These are phyloP conservation scores for Solanum sejunctum DNA, from an alignment of 257 asterid species.

Conservation along the genomic window DNA sequence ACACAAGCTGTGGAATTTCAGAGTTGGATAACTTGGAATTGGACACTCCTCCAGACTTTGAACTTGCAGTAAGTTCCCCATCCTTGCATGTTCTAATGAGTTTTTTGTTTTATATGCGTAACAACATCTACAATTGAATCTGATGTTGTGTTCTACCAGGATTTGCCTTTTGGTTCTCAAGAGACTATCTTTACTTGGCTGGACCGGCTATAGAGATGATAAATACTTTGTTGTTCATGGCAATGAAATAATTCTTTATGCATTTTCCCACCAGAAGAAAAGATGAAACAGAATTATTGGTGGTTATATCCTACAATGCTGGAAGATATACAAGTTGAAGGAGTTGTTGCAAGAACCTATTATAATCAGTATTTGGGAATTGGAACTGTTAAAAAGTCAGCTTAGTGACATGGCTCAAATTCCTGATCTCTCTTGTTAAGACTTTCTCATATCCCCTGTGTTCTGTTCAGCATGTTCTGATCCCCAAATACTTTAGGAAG, in stretches of 20 bases:
- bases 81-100: not conserved
- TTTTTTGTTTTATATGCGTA: not conserved
- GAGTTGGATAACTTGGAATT: conserved; percentile 52
- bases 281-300: not conserved
- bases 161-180: conserved; percentile 40
- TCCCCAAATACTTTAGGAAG: not conserved
- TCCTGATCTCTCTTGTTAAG: not conserved
- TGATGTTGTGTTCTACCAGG: conserved; percentile 27
- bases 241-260: not conserved
- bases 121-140: not conserved
- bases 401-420: not conserved
- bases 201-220: conserved; percentile 16
- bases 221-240: not conserved
- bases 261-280: not conserved
- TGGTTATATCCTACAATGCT: not conserved
- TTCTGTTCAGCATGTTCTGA: not conserved
- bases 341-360: not conserved
- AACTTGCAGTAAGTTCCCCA: conserved; percentile 24
- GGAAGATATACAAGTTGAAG: not conserved
- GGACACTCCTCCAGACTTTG: conserved; percentile 64
- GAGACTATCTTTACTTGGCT: conserved; percentile 48
- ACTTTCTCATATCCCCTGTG: not conserved
- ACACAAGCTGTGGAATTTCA: conserved; percentile 20
- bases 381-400: not conserved
- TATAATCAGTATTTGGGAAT: not conserved